Evolutionary conservation across 1,284 basidiomycete species (phyloP), one percentile per base, ranked within the genome.

Genomic region (Xerocomus amazonicus): DNA sequence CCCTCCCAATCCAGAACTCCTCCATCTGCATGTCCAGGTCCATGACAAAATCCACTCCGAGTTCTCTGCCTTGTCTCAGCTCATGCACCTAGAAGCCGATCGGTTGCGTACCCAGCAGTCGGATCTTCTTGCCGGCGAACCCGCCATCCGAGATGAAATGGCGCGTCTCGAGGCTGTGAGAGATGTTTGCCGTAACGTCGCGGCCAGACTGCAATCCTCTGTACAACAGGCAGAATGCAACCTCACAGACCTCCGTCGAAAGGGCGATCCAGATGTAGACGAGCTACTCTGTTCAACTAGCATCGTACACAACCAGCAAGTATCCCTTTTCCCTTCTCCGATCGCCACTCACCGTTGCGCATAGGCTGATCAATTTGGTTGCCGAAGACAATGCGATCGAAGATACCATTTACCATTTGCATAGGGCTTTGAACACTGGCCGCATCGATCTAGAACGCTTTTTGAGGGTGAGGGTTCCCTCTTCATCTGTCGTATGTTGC

Each of bases 331-430:
- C 37, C 48, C 27, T 50, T 26, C 48, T n/a, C 14, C 48, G 53
- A 51, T 14, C 47, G 17, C 38, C 33, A 40, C 54, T 65, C 26
- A 60, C 52, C 43, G 36, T 32, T 42, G 47, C 45, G 37, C 40
- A 45, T 64, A 97, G 95, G 69, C 74, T 99, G 23, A 83, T 98
- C 57, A 92, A 97, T 65, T 77, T 99, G 19, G 87, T 97, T 7
- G 94, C 97, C n/a, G 97, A 99, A 68, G 97, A 99, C 69, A 94
- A 95, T 60, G 94, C 96, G 0, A 92, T 99, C 60, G 94, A 97
- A 69, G 97, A 99, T 70, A 96, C 96, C 26, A 88, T 98, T 53
- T 99, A 98, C 71, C 95, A 99, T 67, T 80, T 99, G 45, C 92
- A 95, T 50, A 82, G 95, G 50, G 96, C 94, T 3, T 75, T 99